Conservation (phyloP, 805 yeast species). For the Saturnispora kantuleensis region DNA sequence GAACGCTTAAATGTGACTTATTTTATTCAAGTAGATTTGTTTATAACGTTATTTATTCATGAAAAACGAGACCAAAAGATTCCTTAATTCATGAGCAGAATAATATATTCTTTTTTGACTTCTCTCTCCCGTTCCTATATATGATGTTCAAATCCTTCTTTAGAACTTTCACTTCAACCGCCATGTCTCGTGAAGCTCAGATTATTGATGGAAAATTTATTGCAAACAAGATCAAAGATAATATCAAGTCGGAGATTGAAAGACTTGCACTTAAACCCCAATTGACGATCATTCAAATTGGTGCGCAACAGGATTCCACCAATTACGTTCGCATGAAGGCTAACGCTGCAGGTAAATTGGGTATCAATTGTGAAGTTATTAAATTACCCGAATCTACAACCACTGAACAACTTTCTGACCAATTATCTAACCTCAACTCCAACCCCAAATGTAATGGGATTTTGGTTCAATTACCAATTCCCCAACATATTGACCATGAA, state of each 20-base stretch:
- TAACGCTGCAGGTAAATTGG: slow-evolving; percentile 66
- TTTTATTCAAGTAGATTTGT: neutral
- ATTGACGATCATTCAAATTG: slow-evolving; percentile 67
- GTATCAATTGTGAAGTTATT: slow-evolving; percentile 50
- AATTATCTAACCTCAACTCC: slow-evolving; percentile 36
- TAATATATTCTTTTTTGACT: neutral
- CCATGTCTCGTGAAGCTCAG: neutral
- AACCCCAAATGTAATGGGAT: slow-evolving; percentile 59
- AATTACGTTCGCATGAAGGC: slow-evolving; percentile 74
- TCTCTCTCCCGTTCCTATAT: neutral
- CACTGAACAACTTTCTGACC: slow-evolving; percentile 39
- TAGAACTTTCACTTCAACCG: neutral
- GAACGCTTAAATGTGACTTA: slow-evolving; percentile 13
- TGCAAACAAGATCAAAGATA: slow-evolving; percentile 1
- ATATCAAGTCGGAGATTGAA: slow-evolving; percentile 1
- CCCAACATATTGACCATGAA: slow-evolving; percentile 55
- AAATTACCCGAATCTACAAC: slow-evolving; percentile 44
- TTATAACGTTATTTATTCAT: slow-evolving; percentile 1
- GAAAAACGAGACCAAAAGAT: too few relatives aligned
- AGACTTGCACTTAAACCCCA: slow-evolving; percentile 44
- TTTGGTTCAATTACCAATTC: slow-evolving; percentile 69
- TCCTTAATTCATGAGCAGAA: too few relatives aligned
- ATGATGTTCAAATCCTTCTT: neutral
- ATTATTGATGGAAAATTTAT: slow-evolving; percentile 5
- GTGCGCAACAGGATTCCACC: slow-evolving; percentile 68